Evolutionary conservation across 208 protist species (phyloP).

Genomic region (Trypanosoma vivax): DNA sequence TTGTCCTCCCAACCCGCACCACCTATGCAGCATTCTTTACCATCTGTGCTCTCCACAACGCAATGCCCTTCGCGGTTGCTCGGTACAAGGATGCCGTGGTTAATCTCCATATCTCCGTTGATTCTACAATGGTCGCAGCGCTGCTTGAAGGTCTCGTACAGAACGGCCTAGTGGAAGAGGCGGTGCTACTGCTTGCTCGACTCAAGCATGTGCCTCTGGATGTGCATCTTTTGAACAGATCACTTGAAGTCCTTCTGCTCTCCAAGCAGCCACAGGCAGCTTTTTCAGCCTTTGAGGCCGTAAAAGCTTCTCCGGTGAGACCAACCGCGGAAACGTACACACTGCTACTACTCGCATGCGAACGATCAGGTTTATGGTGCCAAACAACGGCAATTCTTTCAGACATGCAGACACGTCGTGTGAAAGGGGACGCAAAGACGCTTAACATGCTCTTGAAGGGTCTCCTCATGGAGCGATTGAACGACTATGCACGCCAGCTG

Average conservation of each 20-base stretch:
- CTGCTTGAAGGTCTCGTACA: constrained; percentile 74
- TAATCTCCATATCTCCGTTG: constrained; percentile 53
- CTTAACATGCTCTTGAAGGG: constrained; percentile 85
- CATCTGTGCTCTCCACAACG: constrained; percentile 65
- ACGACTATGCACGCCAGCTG: constrained; percentile 62
- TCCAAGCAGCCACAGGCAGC: constrained; percentile 59
- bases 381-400: constrained; percentile 46
- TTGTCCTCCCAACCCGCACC: constrained; percentile 70
- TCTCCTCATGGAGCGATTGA: constrained; percentile 53
- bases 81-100: constrained; percentile 58
- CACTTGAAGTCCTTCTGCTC: constrained; percentile 71
- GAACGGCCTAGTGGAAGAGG: constrained; percentile 72
- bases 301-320: constrained; percentile 13
- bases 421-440: constrained; percentile 63
- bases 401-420: constrained; percentile 70
- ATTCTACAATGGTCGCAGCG: constrained; percentile 67
- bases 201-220: constrained; percentile 64
- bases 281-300: constrained; percentile 63
- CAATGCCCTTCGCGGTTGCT: constrained; percentile 68
- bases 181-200: constrained; percentile 55
- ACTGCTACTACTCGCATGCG: constrained; percentile 68
- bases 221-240: constrained; percentile 67
- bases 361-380: constrained; percentile 65
- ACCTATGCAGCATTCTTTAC: constrained; percentile 79
- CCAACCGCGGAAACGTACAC: constrained; percentile 76